Base-by-base conservation (phyloP, 345 rosid species). In the Nephelium lappaceum region DNA sequence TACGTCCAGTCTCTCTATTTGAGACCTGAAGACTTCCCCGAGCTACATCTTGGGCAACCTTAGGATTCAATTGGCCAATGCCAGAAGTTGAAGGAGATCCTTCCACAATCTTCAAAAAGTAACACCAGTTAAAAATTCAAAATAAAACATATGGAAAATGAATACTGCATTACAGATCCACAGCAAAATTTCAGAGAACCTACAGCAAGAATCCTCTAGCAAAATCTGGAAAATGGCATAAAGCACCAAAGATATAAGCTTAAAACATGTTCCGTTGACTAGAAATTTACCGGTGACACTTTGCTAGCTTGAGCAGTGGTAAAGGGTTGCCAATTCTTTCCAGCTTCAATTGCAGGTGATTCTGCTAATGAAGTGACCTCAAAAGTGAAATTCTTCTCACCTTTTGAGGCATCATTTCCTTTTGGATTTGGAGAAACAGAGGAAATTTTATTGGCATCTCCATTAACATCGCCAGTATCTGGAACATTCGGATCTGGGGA, bases 61-160 rank as follows among this genome's bases (percentile, higher is more conserved):
- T 87, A 64, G 84, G 45, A 83, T 83, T 82, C 60, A 77, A 67
- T 78, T 84, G 88, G 81, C 85, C 86, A 70, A 80, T 49, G 72
- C 85, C 79, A 79, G 95, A 73, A 71, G 81, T 81, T 75, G 90
- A 80, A 51, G 88, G 92, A 81, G 98, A 84, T 67, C 75, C 92
- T 80, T 84, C 91, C 67, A 85, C 79, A 80, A 81, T 80, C 95
- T 94, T 84, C 75, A 86, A 81, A 70, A 51, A 76, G n/a, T 53
- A 67, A 53, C 39, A 53, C 39, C 42, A 55, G 39, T 72, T 75
- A 72, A 72, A 49, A 21, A 77, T 21, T 41, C 23, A 63, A 41
- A 11, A 11, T 5, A 18, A 6, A 75, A 75, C 5, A 60, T 60
- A 49, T 47, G 9, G 64, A 39, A 60, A 51, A 69, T 11, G 6